A percentile compares a stretch with the other conserved stretches of the same genome.
Evolutionary conservation across 306 rosid species (phyloP).

Genomic region (Prunus mira): DNA sequence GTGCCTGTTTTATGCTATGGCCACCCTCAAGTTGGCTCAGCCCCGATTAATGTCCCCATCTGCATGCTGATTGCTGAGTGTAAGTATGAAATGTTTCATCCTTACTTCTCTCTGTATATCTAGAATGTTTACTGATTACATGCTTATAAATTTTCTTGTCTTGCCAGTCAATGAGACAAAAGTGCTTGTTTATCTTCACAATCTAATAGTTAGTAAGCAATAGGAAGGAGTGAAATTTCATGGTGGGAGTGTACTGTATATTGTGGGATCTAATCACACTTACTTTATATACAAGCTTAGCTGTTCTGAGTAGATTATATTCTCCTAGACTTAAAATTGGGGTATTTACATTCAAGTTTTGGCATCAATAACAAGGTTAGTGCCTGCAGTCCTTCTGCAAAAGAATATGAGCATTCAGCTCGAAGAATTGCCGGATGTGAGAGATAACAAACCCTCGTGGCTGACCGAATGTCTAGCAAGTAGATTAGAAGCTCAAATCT

Average conservation of each 20-base stretch:
- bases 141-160: not conserved
- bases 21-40: constrained; percentile 10
- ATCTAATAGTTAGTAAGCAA: not conserved
- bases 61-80: not conserved
- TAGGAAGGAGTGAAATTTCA: not conserved
- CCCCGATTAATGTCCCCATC: not conserved
- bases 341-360: not conserved
- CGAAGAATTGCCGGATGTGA: not conserved
- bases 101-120: not conserved
- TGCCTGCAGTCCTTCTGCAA: not conserved
- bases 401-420: not conserved
- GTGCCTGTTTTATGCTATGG: not conserved
- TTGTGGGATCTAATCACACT: not conserved
- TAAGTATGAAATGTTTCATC: not conserved
- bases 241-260: not conserved
- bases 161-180: not conserved
- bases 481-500: not conserved
- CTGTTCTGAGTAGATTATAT: not conserved
- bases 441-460: not conserved
- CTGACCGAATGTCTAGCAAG: too few relatives aligned
- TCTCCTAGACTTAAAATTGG: not conserved
- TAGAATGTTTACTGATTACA: not conserved
- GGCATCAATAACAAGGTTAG: not conserved
- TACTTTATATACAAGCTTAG: not conserved
- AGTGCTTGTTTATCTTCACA: not conserved